These are phyloP conservation scores for Albizia julibrissin DNA, from an alignment of 306 rosid genomes.

Conservation along the genomic window DNA sequence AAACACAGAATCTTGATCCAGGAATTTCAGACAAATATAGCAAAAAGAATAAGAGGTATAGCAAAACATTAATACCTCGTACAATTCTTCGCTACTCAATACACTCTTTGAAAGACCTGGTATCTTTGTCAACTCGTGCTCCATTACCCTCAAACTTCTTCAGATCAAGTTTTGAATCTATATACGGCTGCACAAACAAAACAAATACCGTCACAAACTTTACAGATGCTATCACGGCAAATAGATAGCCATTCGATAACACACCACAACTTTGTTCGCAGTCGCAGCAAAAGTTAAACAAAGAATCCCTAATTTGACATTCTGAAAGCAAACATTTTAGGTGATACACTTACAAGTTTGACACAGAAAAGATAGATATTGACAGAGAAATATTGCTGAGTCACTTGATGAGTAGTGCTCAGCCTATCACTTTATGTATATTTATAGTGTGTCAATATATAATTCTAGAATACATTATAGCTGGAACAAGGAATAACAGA, in stretches of 20 bases:
- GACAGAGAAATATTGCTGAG: too few relatives aligned
- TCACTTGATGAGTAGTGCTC: too few relatives aligned
- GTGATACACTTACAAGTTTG: background rate
- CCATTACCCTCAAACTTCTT: background rate
- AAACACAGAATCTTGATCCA: background rate
- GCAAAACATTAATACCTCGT: background rate
- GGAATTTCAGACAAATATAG: background rate
- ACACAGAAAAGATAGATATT: too few relatives aligned
- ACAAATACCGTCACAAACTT: background rate
- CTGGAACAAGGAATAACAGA: too few relatives aligned
- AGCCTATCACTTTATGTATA: too few relatives aligned
- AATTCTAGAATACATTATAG: too few relatives aligned
- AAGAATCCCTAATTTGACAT: background rate
- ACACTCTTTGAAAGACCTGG: slow-evolving; percentile 7
- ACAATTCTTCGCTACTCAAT: slow-evolving; percentile 11
- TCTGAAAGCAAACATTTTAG: background rate
- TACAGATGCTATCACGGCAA: background rate
- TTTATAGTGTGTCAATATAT: too few relatives aligned
- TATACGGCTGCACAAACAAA: background rate
- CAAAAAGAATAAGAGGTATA: background rate
- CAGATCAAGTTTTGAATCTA: background rate
- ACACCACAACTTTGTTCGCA: background rate
- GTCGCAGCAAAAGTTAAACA: background rate
- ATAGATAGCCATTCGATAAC: background rate
- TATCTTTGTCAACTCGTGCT: background rate